Percentiles rank a stretch among this genome's conserved stretches.
phyloP scores from a whole-genome alignment of 2,329 filamentous ascomycete species.

The Colletotrichum cuscutae region DNA sequence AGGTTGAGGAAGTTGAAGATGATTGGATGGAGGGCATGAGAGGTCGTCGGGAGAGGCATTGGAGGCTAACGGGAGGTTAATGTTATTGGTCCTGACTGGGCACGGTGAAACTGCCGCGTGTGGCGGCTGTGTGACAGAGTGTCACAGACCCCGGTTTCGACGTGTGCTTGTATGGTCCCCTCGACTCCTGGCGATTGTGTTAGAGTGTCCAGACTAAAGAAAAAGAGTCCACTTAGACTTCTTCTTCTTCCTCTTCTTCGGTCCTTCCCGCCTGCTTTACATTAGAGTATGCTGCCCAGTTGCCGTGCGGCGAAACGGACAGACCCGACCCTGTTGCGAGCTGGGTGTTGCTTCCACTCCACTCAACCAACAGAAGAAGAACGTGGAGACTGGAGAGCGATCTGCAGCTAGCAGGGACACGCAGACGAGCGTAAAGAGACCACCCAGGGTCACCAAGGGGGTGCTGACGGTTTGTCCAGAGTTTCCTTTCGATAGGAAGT shows the following conservation, averaged over 20 bases:
- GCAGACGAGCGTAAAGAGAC: not conserved
- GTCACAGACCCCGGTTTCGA: conserved; percentile 36
- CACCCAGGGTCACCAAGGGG: not conserved
- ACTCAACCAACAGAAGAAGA: not conserved
- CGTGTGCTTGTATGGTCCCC: not conserved
- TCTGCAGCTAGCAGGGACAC: conserved; percentile 31
- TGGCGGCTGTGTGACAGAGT: conserved; percentile 35
- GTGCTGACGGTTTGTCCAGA: not conserved
- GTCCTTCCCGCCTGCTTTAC: not conserved
- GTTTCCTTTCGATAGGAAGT: not conserved
- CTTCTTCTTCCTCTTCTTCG: no score
- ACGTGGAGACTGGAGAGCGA: conserved; percentile 6
- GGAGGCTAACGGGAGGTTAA: not conserved
- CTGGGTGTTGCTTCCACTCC: not conserved
- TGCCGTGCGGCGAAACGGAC: not conserved
- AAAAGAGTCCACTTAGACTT: not conserved
- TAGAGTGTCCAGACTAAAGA: no score
- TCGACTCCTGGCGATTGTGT: not conserved
- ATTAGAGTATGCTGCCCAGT: not conserved
- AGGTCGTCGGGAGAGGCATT: not conserved
- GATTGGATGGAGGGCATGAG: not conserved
- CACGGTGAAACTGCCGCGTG: conserved; percentile 33
- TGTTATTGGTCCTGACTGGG: not conserved
- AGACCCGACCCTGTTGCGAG: not conserved
- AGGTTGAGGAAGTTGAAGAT: not conserved